Evolutionary conservation across 1,284 basidiomycete species (phyloP), one percentile per base, ranked within the genome.

Genomic region (Athelia sp.): DNA sequence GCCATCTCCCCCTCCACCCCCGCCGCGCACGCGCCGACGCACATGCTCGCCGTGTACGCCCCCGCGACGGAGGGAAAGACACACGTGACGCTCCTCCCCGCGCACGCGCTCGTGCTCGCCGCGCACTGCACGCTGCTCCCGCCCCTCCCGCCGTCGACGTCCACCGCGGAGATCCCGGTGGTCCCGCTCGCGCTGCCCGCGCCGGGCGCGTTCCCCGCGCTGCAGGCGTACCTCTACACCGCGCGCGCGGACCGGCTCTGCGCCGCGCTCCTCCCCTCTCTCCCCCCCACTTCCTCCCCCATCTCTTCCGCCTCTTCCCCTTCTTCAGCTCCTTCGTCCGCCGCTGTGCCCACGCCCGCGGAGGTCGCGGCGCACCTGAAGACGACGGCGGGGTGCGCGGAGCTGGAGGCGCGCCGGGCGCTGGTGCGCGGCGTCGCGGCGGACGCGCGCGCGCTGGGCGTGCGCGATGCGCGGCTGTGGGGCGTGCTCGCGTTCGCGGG

Each of bases 391-490:
- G 68, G 67, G 1, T 57, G 69, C 0, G 60, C 62, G 10, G 63
- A 63, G 14, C 66, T 84, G 19, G 64, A 80, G 36, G 61, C 67
- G 24, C 68, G 73, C 52, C 67, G 74, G 4, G 64, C 72, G 47
- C 61, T 65, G 47, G 66, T 81, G 23, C 72, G 83, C 55, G 82
- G 80, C 1, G 64, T 87, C 11, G 88, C 84, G 82, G 68, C 75
- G 54, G 85, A 87, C 61, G 73, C 75, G 2, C 80, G 77, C 57
- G 77, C 77, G n/a, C 67, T 89, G 36, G 83, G 84, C 4, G 68
- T 87, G 31, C 76, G 72, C 53, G 78, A 84, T 56, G 70, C 75
- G 44, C 64, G 64, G 23, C 68, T 87, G 2, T 88, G 85, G 84
- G 69, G 68, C 23, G 69, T 73, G 29, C 71, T 88, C 53, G 79